Evolutionary conservation across 129 eudicot species (phyloP), one percentile per base, ranked within the genome.

Genomic region (Erigeron canadensis): DNA sequence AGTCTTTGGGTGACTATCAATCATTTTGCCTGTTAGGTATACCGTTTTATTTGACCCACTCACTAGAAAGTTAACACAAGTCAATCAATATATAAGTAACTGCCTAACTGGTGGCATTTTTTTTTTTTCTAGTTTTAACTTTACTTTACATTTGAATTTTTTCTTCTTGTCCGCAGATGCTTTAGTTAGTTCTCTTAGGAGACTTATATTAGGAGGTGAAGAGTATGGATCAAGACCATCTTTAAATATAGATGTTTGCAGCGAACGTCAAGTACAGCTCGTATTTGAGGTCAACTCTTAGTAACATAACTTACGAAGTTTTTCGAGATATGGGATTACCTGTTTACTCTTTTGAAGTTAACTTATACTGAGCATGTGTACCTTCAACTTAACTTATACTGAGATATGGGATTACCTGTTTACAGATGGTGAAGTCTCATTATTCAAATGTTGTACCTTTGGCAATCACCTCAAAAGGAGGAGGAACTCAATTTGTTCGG

Each of bases 251-350:
- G 97, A 90, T 74, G 94, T 95, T 56, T 90, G 97, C 82, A 95
- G 99, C 71, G 97, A 95, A 79, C 94, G 91, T 53, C 99, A 95
- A 87, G 96, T 84, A 81, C 93, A 86, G 73, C 99, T 95, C 67
- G 89, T 74, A 16, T 70, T 87, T 39, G 94, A 84, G 91, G 99
- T 90, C 76, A 62, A 59, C 53, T 57, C 44, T 43, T 46, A 59
- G 18, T 64, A 45, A 8, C 23, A 78, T 63, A 42, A 43, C 23
- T 28, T 64, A 4, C 11, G 7, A 56, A 19, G 13, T 45, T 34
- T 41, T 37, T 13, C 48, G 6, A 18, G 8, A 58, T 22, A 39
- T 62, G 8, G 15, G 23, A 48, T 62, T 47, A n/a, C 48, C 2
- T 59, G 8, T 64, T 74, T 42, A 74, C 4, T n/a, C 16, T 22